Evolutionary conservation across 1,284 basidiomycete species (phyloP), one percentile per base, ranked within the genome.

Genomic region (Trametes hirsuta): DNA sequence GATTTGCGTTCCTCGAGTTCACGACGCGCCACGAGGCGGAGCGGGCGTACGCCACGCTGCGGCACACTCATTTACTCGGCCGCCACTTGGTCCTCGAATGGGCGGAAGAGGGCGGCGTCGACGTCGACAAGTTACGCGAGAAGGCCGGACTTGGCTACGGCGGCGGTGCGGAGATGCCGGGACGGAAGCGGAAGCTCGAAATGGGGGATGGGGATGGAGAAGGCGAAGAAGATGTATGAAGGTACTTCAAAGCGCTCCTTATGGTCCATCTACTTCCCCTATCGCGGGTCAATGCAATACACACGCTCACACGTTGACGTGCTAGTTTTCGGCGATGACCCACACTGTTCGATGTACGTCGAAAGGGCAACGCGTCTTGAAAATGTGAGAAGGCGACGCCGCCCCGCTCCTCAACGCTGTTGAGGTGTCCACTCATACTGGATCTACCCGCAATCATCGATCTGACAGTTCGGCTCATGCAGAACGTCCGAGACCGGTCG

Each of bases 1-100:
- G 97, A 9, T 99, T 98, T 73, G 97, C 94, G 1, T 99, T 99
- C 79, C 82, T 98, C 66, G 97, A 99, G 68, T 97, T 97, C 71
- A 83, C 91, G 24, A 89, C 93, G 2, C 84, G 91, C 12, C 87
- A 88, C 55, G 95, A 98, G 70, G 95, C 95, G 2, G 88, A 93
- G 75, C 88, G 89, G 47, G 95, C 93, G 0, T 94, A 90, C 75
- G 84, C 85, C 21, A 86, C 93, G 3, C 83, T 99, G 42, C 84
- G 87, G 66, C 95, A 98, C 76, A 98, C 95, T 0, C 97, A 99
- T 81, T 87, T 99, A 69, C 86, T 99, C 8, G 97, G 97, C 3
- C 79, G 97, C 34, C 97, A 99, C 82, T 77, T 99, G 35, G 94
- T 99, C 1, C 78, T 98, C 42, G 88, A 97, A 72, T 98, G 95